Evolutionary conservation across 257 asterid genomes (phyloP).

Genomic region (Solanum pennellii): DNA sequence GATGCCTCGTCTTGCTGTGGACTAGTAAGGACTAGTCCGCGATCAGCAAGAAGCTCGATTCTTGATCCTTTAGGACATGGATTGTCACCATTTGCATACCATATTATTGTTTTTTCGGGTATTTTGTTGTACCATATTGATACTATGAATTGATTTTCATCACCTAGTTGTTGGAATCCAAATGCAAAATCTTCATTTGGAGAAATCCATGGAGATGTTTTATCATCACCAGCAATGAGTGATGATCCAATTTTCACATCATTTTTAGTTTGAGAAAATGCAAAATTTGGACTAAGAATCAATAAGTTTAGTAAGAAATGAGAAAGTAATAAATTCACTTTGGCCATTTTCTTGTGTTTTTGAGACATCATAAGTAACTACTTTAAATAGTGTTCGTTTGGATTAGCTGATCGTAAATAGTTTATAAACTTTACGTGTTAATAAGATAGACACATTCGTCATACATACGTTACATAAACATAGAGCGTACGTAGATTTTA

Average conservation of each 20-base stretch:
- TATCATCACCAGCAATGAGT: constrained; percentile 7
- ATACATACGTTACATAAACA: too few relatives aligned
- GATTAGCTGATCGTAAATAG: background rate
- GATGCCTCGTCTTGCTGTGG: background rate
- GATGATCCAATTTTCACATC: background rate
- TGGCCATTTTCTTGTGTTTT: background rate
- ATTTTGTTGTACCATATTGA: constrained; percentile 33
- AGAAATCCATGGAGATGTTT: constrained; percentile 20
- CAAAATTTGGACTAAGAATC: background rate
- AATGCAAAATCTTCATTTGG: constrained; percentile 33
- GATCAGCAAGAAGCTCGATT: constrained; percentile 14
- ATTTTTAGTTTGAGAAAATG: constrained; percentile 1
- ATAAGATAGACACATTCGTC: too few relatives aligned
- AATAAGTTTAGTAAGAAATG: background rate
- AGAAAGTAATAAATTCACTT: background rate
- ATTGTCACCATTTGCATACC: constrained; percentile 18
- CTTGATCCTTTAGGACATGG: constrained; percentile 19
- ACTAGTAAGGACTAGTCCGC: constrained; percentile 13
- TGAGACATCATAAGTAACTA: background rate
- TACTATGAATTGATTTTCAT: constrained; percentile 15
- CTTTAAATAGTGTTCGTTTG: background rate
- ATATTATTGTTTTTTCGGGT: constrained; percentile 23
- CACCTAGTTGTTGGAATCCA: constrained; percentile 17
- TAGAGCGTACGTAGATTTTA: too few relatives aligned
- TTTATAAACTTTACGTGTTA: background rate